Evolutionary conservation across 208 protist genomes (phyloP).

Genomic region (Trypanosoma lewisi): DNA sequence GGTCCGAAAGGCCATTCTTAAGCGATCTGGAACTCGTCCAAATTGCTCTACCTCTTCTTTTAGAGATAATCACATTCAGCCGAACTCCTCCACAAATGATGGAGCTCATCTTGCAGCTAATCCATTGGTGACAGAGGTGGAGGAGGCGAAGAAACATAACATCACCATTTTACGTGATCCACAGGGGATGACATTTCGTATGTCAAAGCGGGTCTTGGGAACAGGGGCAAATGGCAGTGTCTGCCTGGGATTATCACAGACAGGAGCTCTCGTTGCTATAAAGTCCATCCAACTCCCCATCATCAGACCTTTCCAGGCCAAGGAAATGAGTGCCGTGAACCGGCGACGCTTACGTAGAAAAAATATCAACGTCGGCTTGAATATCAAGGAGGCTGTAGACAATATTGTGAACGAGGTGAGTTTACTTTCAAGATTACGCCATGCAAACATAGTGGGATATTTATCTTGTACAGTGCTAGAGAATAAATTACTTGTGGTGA

Average conservation of each 20-base stretch:
- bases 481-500: constrained; percentile 55
- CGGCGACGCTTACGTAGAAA: constrained; percentile 31
- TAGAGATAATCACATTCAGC: background rate
- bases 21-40: background rate
- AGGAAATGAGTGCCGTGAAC: constrained; percentile 23
- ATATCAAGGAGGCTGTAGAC: constrained; percentile 35
- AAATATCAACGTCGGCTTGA: constrained; percentile 25
- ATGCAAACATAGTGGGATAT: constrained; percentile 41
- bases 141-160: background rate
- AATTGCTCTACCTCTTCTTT: background rate
- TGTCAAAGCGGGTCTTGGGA: constrained; percentile 44
- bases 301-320: constrained; percentile 21
- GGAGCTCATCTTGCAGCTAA: background rate
- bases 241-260: constrained; percentile 62
- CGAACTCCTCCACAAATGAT: background rate
- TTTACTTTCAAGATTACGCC: constrained; percentile 60
- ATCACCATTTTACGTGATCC: constrained; percentile 39
- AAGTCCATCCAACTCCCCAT: constrained; percentile 52
- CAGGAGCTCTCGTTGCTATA: constrained; percentile 64
- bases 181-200: constrained; percentile 40
- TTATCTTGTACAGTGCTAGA: constrained; percentile 27
- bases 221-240: constrained; percentile 52
- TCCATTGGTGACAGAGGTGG: background rate
- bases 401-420: constrained; percentile 63
- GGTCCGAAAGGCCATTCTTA: constrained; percentile 22